Evolutionary conservation across 2,329 filamentous ascomycete species (phyloP).

Genomic region (Colletotrichum sp.): DNA sequence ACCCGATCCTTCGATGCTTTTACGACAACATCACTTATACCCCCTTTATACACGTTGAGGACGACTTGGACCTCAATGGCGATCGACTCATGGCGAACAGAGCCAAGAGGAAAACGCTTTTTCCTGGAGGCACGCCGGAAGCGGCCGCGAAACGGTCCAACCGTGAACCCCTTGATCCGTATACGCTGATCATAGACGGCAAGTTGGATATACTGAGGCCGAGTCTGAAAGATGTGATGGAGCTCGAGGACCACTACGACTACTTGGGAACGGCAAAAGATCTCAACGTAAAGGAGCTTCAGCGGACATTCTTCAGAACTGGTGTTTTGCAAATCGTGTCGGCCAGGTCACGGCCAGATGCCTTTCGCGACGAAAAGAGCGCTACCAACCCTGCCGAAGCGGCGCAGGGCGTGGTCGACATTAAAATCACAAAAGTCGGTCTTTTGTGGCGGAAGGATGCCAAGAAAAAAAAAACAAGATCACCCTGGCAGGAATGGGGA

Average conservation of each 20-base stretch:
- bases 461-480: constrained; percentile 92
- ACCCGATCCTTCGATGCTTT: constrained; percentile 92
- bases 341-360: constrained; percentile 88
- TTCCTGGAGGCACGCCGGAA: constrained; percentile 69
- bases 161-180: constrained; percentile 92
- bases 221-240: constrained; percentile 88
- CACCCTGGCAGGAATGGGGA: constrained; percentile 99
- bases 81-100: constrained; percentile 75
- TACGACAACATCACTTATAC: constrained; percentile 99
- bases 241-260: constrained; percentile 88
- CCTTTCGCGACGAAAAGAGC: constrained; percentile 89
- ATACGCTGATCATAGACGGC: constrained; percentile 89
- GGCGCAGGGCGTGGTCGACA: constrained; percentile 92
- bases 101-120: constrained; percentile 71
- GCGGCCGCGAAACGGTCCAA: constrained; percentile 61
- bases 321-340: constrained; percentile 95
- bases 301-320: constrained; percentile 88
- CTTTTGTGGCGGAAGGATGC: constrained; percentile 91
- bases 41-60: constrained; percentile 96
- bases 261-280: constrained; percentile 79
- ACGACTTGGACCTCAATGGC: constrained; percentile 80
- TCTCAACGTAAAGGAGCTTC: constrained; percentile 80
- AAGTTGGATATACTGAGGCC: constrained; percentile 84
- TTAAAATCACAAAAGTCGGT: constrained; percentile 96
- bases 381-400: constrained; percentile 84